A percentile compares a stretch with the other conserved stretches of the same genome.
phyloP scores from a whole-genome alignment of 176 grass and related monocot genomes.

The Musa acuminata region DNA sequence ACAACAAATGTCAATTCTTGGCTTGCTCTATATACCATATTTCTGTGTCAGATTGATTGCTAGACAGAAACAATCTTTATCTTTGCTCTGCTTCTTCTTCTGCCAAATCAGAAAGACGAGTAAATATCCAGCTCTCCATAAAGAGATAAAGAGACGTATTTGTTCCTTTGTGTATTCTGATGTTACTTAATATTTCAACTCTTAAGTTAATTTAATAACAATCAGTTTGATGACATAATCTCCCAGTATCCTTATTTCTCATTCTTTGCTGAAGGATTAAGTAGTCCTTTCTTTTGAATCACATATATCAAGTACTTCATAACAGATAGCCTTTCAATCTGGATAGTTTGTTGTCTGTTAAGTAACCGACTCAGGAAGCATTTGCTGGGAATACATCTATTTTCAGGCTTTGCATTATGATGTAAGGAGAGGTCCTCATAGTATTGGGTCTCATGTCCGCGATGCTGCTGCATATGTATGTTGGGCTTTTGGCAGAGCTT shows the following conservation, averaged over 20 bases:
- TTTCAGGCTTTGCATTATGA: conserved; percentile 91
- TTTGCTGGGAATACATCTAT: conserved; percentile 11
- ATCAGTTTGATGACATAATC: background rate
- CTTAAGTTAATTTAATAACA: no score
- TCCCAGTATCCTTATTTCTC: background rate
- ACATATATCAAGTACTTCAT: background rate
- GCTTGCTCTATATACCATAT: background rate
- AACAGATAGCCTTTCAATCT: background rate
- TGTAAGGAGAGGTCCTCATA: conserved; percentile 78
- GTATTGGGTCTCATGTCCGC: conserved; percentile 93
- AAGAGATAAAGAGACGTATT: background rate
- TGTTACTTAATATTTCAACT: no score
- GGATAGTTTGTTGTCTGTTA: background rate
- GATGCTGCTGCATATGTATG: conserved; percentile 96
- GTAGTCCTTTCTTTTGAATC: no score
- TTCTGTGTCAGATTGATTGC: background rate
- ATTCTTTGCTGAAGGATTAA: background rate
- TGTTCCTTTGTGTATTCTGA: background rate
- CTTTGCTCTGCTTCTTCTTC: background rate
- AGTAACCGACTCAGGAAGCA: conserved; percentile 9
- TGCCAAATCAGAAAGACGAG: background rate
- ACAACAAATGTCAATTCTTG: background rate
- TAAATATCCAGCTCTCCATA: background rate
- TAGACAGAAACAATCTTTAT: background rate
- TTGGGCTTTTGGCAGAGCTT: conserved; percentile 96